A percentile compares a stretch with the other conserved stretches of the same genome.
Evolutionary conservation across 2,329 filamentous ascomycete species (phyloP).

Genomic region (Rugonectria rugulosa): DNA sequence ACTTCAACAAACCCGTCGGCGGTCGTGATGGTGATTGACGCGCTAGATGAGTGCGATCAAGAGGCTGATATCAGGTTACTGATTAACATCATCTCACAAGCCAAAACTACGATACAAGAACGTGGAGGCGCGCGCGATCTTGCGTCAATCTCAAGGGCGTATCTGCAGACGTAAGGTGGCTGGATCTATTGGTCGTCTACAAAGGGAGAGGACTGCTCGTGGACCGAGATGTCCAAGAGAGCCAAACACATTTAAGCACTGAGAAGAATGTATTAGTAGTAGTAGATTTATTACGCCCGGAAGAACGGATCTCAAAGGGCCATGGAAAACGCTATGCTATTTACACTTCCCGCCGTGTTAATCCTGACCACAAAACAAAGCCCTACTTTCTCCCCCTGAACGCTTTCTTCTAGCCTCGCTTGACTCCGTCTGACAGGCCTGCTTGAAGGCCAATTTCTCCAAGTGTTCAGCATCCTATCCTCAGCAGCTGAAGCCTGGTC

Average conservation of each 20-base stretch:
- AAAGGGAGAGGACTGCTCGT: too few species aligned
- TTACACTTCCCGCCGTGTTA: slow-evolving; percentile 41
- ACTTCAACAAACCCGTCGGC: not conserved
- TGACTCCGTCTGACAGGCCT: not conserved
- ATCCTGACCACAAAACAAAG: not conserved
- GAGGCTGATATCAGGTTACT: not conserved
- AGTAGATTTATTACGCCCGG: too few species aligned
- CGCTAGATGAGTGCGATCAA: not conserved
- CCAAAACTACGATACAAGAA: too few species aligned
- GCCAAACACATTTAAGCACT: too few species aligned
- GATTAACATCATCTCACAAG: not conserved
- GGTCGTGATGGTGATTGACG: not conserved
- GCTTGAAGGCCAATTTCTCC: not conserved
- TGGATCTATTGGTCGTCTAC: too few species aligned
- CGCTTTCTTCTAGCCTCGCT: not conserved
- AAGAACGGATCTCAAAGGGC: too few species aligned
- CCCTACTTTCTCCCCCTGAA: not conserved
- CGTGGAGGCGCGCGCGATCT: too few species aligned
- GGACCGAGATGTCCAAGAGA: too few species aligned
- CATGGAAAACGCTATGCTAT: too few species aligned
- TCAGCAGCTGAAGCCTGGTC: not conserved
- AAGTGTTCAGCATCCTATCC: not conserved
- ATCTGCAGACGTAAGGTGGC: too few species aligned
- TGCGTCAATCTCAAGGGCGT: too few species aligned
- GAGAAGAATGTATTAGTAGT: too few species aligned